A percentile compares a stretch with the other conserved stretches of the same genome.
Evolutionary conservation across 495 filamentous ascomycete species (phyloP).

Genomic region (Jackrogersella minutella): DNA sequence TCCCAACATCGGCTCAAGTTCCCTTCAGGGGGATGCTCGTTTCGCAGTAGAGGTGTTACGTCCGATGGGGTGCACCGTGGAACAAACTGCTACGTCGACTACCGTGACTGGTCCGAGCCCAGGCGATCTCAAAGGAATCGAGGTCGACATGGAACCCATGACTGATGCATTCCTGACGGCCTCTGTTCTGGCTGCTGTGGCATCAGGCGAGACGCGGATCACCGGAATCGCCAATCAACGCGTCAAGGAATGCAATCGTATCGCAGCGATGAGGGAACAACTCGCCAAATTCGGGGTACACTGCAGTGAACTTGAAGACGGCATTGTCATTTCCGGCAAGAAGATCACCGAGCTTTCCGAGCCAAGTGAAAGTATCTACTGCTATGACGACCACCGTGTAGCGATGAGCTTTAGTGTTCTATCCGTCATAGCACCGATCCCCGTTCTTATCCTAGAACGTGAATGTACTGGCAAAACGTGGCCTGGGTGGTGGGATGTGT

Average conservation of each 20-base stretch:
- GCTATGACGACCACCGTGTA: constrained; percentile 97
- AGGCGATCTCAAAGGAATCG: constrained; percentile 73
- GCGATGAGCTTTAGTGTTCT: constrained; percentile 99
- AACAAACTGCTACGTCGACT: constrained; percentile 84
- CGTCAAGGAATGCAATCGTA: constrained; percentile 98
- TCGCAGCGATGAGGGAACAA: constrained; percentile 94
- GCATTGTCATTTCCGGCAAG: constrained; percentile 82
- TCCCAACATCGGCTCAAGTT: constrained; percentile 91
- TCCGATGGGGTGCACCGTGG: constrained; percentile 93
- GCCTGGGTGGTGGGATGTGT: constrained; percentile 97
- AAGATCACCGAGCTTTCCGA: constrained; percentile 65
- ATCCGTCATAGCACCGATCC: constrained; percentile 73
- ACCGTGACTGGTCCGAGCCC: constrained; percentile 88
- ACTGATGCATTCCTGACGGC: constrained; percentile 98
- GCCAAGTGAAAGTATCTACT: constrained; percentile 76
- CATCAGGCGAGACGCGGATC: constrained; percentile 84
- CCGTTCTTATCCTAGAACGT: constrained; percentile 82
- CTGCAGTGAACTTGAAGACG: constrained; percentile 89
- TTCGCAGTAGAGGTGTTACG: constrained; percentile 91
- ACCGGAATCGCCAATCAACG: constrained; percentile 98
- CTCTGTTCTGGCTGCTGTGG: constrained; percentile 90
- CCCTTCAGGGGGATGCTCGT: constrained; percentile 92
- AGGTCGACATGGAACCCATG: constrained; percentile 98
- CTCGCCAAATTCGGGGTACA: constrained; percentile 93
- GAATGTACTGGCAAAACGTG: constrained; percentile 99